Evolutionary conservation across 192 early-diverging fungal genomes (phyloP).

Genomic region (Rhizophagus sp.): DNA sequence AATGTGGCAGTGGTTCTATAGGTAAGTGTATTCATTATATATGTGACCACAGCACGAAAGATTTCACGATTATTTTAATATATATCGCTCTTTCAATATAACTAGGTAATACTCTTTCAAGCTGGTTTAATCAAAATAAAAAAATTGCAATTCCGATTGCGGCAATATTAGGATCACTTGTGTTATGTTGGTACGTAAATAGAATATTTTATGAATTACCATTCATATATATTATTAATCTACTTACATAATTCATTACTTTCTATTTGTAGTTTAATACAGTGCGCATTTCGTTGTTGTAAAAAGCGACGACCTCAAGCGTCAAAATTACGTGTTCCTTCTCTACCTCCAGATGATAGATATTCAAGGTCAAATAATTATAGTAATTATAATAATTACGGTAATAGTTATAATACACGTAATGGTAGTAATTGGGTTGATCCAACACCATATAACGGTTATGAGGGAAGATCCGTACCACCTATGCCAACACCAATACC

Average conservation of each 20-base stretch:
- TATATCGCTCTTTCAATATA: conserved; percentile 20
- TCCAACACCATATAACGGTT: conserved; percentile 18
- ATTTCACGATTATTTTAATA: conserved; percentile 11
- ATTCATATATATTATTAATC: background rate
- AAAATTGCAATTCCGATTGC: conserved; percentile 48
- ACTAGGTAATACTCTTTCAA: conserved; percentile 31
- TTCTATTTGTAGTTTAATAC: background rate
- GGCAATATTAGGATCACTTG: conserved; percentile 37
- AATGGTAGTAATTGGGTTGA: conserved; percentile 2
- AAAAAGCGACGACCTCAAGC: background rate
- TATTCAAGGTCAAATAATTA: background rate
- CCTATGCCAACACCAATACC: background rate
- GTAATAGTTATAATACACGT: background rate
- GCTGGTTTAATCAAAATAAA: conserved; percentile 50
- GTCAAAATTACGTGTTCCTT: background rate
- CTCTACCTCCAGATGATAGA: background rate
- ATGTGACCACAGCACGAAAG: no score
- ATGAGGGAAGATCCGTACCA: background rate
- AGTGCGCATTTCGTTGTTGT: background rate
- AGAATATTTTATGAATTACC: background rate
- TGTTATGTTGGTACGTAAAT: conserved; percentile 36
- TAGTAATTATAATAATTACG: background rate
- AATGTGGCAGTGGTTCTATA: conserved; percentile 39
- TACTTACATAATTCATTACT: background rate
- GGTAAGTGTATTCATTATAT: conserved; percentile 27